Evolutionary conservation across 768 basidiomycete genomes (phyloP).

Genomic region (Fibroporia radiculosa): DNA sequence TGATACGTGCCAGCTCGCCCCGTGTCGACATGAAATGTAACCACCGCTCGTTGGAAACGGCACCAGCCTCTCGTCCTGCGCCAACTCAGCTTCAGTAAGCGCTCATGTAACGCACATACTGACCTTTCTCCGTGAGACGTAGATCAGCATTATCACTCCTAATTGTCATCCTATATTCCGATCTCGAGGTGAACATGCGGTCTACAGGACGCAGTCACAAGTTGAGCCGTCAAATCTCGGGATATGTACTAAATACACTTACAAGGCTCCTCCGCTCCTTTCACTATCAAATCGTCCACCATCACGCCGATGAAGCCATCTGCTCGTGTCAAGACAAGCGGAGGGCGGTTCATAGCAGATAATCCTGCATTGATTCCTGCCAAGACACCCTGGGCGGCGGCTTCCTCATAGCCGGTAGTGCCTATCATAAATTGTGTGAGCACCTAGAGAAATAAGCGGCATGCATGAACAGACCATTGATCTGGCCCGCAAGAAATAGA

Average conservation of each 20-base stretch:
- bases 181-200: slow-evolving; percentile 89
- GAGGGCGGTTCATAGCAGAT: slow-evolving; percentile 43
- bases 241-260: slow-evolving; percentile 19
- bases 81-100: neutral
- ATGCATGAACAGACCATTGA: slow-evolving; percentile 49
- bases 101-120: slow-evolving; percentile 9
- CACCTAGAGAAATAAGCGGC: neutral
- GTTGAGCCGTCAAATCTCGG: neutral
- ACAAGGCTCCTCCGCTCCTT: slow-evolving; percentile 92
- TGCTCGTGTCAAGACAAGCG: slow-evolving; percentile 67
- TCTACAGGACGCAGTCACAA: slow-evolving; percentile 35
- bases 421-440: slow-evolving; percentile 33
- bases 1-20: slow-evolving; percentile 27
- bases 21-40: slow-evolving; percentile 25
- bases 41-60: slow-evolving; percentile 39
- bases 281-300: slow-evolving; percentile 85
- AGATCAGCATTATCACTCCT: slow-evolving; percentile 86
- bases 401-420: slow-evolving; percentile 93
- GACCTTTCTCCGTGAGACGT: slow-evolving; percentile 75
- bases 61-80: slow-evolving; percentile 33
- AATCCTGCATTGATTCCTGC: slow-evolving; percentile 88
- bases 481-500: slow-evolving; percentile 84
- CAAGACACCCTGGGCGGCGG: slow-evolving; percentile 82
- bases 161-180: slow-evolving; percentile 84
- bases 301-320: slow-evolving; percentile 86